Evolutionary conservation across 371 early-diverging fungal species (phyloP).

Genomic region (Mucor plumbeus): DNA sequence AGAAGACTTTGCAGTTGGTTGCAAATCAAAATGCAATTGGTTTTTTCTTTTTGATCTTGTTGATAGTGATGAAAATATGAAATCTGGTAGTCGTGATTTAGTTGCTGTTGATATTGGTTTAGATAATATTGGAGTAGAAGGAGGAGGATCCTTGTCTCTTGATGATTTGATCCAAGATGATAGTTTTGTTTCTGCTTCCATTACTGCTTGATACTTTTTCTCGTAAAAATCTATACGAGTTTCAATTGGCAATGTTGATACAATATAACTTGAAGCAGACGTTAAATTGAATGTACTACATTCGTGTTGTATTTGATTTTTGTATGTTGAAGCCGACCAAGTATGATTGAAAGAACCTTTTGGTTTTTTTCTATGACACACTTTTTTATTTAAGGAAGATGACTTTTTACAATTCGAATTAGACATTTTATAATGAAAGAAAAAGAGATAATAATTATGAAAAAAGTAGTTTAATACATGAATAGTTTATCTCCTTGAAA

Average conservation of each 20-base stretch:
- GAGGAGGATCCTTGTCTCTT: slow-evolving; percentile 10
- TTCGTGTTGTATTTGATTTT: background rate
- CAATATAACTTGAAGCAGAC: background rate
- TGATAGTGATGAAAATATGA: slow-evolving; percentile 18
- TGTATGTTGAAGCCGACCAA: slow-evolving; percentile 12
- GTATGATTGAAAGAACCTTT: slow-evolving; percentile 6
- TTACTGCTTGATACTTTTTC: slow-evolving; percentile 17
- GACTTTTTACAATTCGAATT: background rate
- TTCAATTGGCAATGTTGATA: slow-evolving; percentile 13
- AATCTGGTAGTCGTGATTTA: slow-evolving; percentile 16
- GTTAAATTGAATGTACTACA: background rate
- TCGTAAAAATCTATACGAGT: slow-evolving; percentile 24
- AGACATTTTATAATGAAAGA: slow-evolving; percentile 10
- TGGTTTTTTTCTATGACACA: background rate
- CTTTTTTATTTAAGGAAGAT: background rate
- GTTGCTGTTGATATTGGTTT: background rate
- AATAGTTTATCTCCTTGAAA: slow-evolving; percentile 9
- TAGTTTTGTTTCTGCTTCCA: slow-evolving; percentile 20
- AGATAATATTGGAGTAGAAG: background rate
- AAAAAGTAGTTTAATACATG: slow-evolving; percentile 8
- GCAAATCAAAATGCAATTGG: background rate
- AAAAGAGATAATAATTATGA: background rate
- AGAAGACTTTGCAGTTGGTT: slow-evolving; percentile 17
- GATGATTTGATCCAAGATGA: slow-evolving; percentile 23
- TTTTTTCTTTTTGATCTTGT: slow-evolving; percentile 10